phyloP scores from a whole-genome alignment of 2,329 filamentous ascomycete genomes.

The Corniculantispora saksenae region DNA sequence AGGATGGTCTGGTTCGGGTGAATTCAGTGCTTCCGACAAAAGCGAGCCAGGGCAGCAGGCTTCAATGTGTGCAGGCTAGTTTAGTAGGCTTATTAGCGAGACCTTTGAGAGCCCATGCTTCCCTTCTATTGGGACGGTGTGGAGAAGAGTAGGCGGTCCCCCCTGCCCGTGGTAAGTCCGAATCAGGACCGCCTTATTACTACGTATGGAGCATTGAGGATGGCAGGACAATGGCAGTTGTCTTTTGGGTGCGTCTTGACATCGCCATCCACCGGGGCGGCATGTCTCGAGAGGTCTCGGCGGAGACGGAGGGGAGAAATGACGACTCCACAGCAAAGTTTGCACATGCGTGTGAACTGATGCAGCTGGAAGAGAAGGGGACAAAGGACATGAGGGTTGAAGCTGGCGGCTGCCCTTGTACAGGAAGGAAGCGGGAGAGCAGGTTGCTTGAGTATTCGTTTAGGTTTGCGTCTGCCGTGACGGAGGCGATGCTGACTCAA shows the following conservation, averaged over 20 bases:
- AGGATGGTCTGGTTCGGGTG: too few species aligned
- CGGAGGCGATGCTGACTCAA: neutral
- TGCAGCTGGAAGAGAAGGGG: neutral
- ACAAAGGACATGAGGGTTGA: too few species aligned
- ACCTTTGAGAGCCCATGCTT: neutral
- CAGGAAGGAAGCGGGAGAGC: neutral
- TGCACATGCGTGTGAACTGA: too few species aligned
- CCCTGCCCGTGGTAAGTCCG: neutral
- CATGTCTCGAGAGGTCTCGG: neutral
- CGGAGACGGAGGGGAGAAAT: neutral
- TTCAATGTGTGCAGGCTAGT: neutral
- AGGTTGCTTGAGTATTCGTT: neutral
- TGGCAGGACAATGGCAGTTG: neutral
- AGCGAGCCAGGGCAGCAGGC: neutral
- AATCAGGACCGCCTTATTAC: neutral
- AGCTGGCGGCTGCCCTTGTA: neutral
- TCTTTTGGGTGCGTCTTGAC: neutral
- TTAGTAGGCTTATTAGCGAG: slow-evolving; percentile 1
- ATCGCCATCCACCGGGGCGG: neutral
- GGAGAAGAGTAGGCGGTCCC: neutral
- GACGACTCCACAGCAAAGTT: neutral
- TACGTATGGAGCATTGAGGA: neutral
- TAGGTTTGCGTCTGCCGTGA: neutral
- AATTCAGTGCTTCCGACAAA: neutral
- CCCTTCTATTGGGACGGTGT: neutral